Percentiles rank a stretch among this genome's conserved stretches.
These are phyloP conservation scores for Ilex asprella DNA, from an alignment of 257 asterid species.

Conservation along the genomic window DNA sequence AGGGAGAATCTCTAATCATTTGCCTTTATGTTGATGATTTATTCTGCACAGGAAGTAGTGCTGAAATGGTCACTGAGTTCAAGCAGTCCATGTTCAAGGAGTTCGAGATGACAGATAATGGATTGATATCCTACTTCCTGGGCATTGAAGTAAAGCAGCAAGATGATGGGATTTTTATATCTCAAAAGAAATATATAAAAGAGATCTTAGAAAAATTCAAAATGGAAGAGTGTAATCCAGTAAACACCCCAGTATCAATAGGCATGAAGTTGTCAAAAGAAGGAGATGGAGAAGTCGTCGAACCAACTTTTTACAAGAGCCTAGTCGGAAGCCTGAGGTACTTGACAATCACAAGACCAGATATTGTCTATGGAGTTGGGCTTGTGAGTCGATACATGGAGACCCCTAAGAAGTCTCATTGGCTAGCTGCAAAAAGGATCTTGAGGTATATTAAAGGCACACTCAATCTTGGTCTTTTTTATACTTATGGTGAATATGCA, in stretches of 20 bases:
- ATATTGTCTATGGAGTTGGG: not conserved
- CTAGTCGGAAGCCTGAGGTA: not conserved
- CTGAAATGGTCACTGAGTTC: not conserved
- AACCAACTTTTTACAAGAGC: not conserved
- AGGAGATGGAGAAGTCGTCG: not conserved
- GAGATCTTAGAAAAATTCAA: too few species aligned
- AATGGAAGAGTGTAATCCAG: too few species aligned
- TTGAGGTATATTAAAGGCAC: not conserved
- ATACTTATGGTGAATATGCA: too few species aligned
- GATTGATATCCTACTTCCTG: not conserved
- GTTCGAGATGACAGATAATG: too few species aligned
- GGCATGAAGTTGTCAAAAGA: too few species aligned
- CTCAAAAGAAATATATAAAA: not conserved
- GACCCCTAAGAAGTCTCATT: not conserved
- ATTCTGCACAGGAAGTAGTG: not conserved
- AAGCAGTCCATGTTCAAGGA: not conserved
- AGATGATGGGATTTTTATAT: not conserved
- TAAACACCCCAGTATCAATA: too few species aligned
- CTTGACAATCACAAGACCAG: not conserved
- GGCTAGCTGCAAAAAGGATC: not conserved
- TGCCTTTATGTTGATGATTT: not conserved
- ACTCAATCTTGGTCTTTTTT: too few species aligned
- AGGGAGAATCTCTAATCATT: not conserved
- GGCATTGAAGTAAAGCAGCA: not conserved
- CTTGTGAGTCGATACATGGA: not conserved